Conservation (phyloP, 2,329 filamentous ascomycete genomes). For the Fusarium concolor region DNA sequence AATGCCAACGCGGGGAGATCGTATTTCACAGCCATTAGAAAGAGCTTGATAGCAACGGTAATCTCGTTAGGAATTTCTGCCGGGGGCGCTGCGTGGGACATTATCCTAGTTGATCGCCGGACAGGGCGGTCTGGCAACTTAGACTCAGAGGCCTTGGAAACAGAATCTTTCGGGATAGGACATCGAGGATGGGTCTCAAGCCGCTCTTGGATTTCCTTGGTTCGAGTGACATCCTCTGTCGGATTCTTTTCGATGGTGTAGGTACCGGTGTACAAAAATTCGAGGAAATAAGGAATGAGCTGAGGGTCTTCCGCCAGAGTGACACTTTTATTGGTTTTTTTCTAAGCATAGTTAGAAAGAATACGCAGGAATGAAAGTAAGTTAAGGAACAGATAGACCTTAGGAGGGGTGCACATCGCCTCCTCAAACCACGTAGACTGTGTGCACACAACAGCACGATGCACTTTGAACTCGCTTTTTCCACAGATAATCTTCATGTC, state of each 20-base stretch:
- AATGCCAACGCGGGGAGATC: conserved; percentile 49
- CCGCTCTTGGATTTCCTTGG: conserved; percentile 13
- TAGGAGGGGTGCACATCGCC: conserved; percentile 45
- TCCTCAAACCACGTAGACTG: conserved; percentile 50
- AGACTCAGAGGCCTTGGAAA: not conserved
- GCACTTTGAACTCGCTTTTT: conserved; percentile 47
- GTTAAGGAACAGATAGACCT: conserved; percentile 18
- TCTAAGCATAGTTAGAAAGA: not conserved
- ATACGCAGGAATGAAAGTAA: not conserved
- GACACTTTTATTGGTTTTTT: conserved; percentile 14
- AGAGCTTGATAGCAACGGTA: conserved; percentile 44
- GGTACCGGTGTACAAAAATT: conserved; percentile 50
- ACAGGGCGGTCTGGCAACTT: not conserved
- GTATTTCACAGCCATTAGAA: conserved; percentile 53
- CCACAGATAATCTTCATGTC: conserved; percentile 51
- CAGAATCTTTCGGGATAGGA: not conserved
- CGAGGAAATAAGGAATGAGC: conserved; percentile 45
- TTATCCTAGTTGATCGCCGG: conserved; percentile 17
- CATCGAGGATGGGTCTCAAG: conserved; percentile 17
- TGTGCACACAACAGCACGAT: conserved; percentile 51
- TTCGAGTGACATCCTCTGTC: not conserved
- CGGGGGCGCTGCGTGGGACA: not conserved
- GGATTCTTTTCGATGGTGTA: conserved; percentile 21
- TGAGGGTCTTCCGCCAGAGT: conserved; percentile 45
- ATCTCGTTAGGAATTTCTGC: conserved; percentile 7